A percentile compares a stretch with the other conserved stretches of the same genome.
Conservation (phyloP, 2,329 filamentous ascomycete species). For the Colletotrichum incanum region DNA sequence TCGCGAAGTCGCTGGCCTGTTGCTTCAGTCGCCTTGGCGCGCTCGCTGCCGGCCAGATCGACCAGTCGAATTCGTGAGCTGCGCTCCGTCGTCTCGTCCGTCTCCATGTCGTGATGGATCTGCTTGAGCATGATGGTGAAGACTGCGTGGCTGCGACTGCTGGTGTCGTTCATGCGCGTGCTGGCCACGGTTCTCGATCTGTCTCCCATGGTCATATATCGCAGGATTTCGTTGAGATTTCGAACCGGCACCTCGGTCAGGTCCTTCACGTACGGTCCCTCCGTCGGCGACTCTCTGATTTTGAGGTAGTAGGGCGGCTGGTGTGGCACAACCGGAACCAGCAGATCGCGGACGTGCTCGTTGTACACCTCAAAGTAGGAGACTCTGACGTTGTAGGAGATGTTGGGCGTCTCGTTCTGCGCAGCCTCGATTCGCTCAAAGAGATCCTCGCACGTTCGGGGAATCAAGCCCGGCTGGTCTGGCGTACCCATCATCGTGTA, state of each 20-base stretch:
- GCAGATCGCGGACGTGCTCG: conserved; percentile 95
- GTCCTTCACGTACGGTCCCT: conserved; percentile 97
- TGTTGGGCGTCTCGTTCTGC: conserved; percentile 85
- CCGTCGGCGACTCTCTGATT: conserved; percentile 94
- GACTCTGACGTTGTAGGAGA: conserved; percentile 96
- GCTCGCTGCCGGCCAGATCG: conserved; percentile 94
- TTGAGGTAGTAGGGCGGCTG: conserved; percentile 93
- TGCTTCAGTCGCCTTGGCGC: conserved; percentile 95
- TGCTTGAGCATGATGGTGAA: conserved; percentile 99
- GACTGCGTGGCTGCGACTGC: conserved; percentile 94
- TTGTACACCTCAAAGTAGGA: conserved; percentile 99
- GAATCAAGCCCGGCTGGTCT: conserved; percentile 91
- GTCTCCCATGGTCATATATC: conserved; percentile 92
- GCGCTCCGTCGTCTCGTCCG: conserved; percentile 97
- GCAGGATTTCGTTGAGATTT: conserved; percentile 88
- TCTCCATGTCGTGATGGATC: conserved; percentile 96
- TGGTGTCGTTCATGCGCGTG: conserved; percentile 99
- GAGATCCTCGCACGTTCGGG: conserved; percentile 94
- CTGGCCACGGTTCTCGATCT: conserved; percentile 89
- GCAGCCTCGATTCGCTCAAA: conserved; percentile 91
- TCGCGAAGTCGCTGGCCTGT: conserved; percentile 92
- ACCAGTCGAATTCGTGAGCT: conserved; percentile 95
- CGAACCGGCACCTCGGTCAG: conserved; percentile 93
- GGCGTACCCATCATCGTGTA: conserved; percentile 97
- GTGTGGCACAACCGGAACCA: conserved; percentile 80